Evolutionary conservation across 2,329 filamentous ascomycete species (phyloP), one percentile per base, ranked within the genome.

Genomic region (Cladosporium cucumerinum): DNA sequence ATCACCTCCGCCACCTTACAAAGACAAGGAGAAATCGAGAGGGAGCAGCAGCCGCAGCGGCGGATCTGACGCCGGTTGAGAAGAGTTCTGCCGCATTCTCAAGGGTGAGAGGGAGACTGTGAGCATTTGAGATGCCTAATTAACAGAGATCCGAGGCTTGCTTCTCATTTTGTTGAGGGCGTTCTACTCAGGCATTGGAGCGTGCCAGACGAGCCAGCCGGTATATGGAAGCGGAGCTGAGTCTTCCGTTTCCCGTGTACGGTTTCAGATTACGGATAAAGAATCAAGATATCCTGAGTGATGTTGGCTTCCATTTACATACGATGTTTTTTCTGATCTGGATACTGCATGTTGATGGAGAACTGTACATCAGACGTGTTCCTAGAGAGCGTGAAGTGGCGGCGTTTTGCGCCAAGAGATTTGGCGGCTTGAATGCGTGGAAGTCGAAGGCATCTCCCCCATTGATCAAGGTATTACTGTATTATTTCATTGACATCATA

Each of bases 371-470:
- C 23, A 46, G 39, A 46, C 6, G 39, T n/a, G 2, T 21, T 46
- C n/a, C 39, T 46, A 21, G 39, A 46, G 36, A 54, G 51, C 51
- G 51, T 32, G 49, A 54, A 32, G 55, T 58, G 55, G 55, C 55
- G 55, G 34, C 14, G 25, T 8, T 25, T 54, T n/a, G 26, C n/a
- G 51, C 51, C 51, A 54, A 54, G 51, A 46, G 39, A 21, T 46
- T 46, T 5, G 39, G 39, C 39, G 39, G 8, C 48, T 28, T 52
- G 26, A 4, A 28, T 5, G 25, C 25, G 48, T 26, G 7, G 23
- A 52, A 25, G 23, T 28, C 14, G 23, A 25, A n/a, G 25, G n/a
- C 39, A 46, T 46, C 39, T 46, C 39, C n/a, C 8, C 39, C 39
- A 46, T 21, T 23, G n/a, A 23, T 46, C 10, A 46, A 46, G n/a